Evolutionary conservation across 2,329 filamentous ascomycete species (phyloP), one percentile per base, ranked within the genome.

Genomic region (Pseudopithomyces chartarum): DNA sequence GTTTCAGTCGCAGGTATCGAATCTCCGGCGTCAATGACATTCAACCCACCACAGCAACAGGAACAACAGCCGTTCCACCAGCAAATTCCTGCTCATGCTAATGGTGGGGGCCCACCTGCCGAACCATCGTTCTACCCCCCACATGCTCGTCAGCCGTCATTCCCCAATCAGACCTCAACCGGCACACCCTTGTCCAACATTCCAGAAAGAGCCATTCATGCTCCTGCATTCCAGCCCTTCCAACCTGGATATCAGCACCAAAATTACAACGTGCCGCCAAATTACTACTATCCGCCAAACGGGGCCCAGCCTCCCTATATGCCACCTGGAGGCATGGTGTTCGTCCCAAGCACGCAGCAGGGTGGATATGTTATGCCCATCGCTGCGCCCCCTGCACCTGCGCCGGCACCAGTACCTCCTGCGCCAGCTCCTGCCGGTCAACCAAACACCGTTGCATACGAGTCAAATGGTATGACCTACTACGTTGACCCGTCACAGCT

Each of bases 381-480:
- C 57, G 60, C 72, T 47, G 66, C 68, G 32, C 70, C 69, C 47
- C 56, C 68, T n/a, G 70, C 71, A 12, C 67, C 74, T 10, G 43
- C 43, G 7, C 32, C 32, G 15, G 17, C 45, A 10, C 32, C 45
- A 58, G 62, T 68, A 33, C 62, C 73, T 26, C 46, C 53, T 8
- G 70, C 75, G 44, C 69, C 65, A 26, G 49, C 68, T 22, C 56
- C 70, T 47, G 57, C 64, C 26, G 67, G 61, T 7, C 85, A 84
- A 62, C 76, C 79, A 2, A 82, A 81, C 17, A 85, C 85, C 55
- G 84, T 89, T 19, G 91, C 92, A 0, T 93, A 97, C 74, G 94
- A 98, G 79, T 88, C 89, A 61, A 96, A 97, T 65, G 95, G 95
- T 59, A 98, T 96, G 85, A 92, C 97, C 0, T 98, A 96, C 76